Base-by-base conservation (phyloP, 2,329 filamentous ascomycete genomes). In the Alternaria angustiovoidea region DNA sequence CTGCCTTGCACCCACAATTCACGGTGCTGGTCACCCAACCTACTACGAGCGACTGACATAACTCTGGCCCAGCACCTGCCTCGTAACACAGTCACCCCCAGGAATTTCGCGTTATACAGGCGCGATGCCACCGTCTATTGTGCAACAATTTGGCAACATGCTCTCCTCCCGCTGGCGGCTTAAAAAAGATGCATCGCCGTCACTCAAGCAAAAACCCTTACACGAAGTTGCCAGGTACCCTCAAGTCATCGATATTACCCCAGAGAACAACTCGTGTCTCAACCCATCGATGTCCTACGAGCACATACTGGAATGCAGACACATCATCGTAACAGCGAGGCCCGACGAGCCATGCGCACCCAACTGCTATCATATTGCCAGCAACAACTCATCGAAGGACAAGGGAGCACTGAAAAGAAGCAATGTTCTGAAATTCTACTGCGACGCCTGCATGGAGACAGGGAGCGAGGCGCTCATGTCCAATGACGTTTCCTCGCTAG, bases 361-460 rank as follows among this genome's bases (percentile, higher is more conserved):
- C 8, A 67, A 67, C 24, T 67, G 57, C 38, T 30, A 57, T 12
- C 49, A 61, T 34, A 12, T 59, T 14, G 22, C 39, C 5, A 26
- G 30, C 2, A 1, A 18, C 6, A 42, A 32, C n/a, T 49, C 18
- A 8, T n/a, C 5, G 7, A 6, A 2, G n/a, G 51, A 8, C 4
- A 41, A 22, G 8, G 22, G 24, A 2, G 20, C 12, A 1, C 12
- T 14, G 1, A 18, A 24, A n/a, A 63, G 39, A 7, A 11, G 28
- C 16, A 56, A 42, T 2, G 12, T 3, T 2, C 6, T n/a, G 9
- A 18, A 26, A 1, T 67, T 63, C 48, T 63, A 63, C 42, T 65
- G 64, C 47, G 58, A 67, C 8, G 64, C 59, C 7, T 65, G 64
- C 18, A n/a, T 58, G 3, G 64, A 61, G 47, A 36, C 26, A 4